phyloP scores from a whole-genome alignment of 2,329 filamentous ascomycete species.

The Verruconis gallopava region DNA sequence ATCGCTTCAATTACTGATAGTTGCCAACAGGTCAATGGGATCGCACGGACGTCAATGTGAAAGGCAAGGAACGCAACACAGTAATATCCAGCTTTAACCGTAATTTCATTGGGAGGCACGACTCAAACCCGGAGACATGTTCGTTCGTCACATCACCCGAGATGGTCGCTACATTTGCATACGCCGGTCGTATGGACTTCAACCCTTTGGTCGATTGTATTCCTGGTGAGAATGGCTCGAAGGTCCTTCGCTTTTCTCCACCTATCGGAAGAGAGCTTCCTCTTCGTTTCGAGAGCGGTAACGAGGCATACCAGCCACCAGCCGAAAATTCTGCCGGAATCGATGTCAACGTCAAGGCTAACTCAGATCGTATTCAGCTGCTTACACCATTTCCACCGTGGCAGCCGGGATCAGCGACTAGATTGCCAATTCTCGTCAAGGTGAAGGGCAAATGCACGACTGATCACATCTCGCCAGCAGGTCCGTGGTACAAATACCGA shows the following conservation, averaged over 20 bases:
- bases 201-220: conserved; percentile 87
- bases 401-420: conserved; percentile 58
- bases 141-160: conserved; percentile 97
- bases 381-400: conserved; percentile 85
- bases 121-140: conserved; percentile 93
- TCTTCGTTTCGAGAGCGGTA: conserved; percentile 72
- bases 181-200: conserved; percentile 84
- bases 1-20: neutral
- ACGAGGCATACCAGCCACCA: conserved; percentile 58
- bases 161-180: conserved; percentile 91
- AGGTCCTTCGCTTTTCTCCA: conserved; percentile 74
- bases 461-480: conserved; percentile 93
- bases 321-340: conserved; percentile 58
- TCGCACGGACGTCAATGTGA: conserved; percentile 70
- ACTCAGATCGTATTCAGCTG: conserved; percentile 78
- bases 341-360: conserved; percentile 66
- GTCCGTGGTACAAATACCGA: conserved; percentile 98
- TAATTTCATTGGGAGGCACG: conserved; percentile 94
- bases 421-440: conserved; percentile 83
- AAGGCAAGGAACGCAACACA: conserved; percentile 78
- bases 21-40: conserved; percentile 85
- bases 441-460: conserved; percentile 97
- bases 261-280: conserved; percentile 50
- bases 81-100: conserved; percentile 97
- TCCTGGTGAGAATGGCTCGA: conserved; percentile 61